Conservation (phyloP, 2,329 filamentous ascomycete species). For the Grosmannia serpens region DNA sequence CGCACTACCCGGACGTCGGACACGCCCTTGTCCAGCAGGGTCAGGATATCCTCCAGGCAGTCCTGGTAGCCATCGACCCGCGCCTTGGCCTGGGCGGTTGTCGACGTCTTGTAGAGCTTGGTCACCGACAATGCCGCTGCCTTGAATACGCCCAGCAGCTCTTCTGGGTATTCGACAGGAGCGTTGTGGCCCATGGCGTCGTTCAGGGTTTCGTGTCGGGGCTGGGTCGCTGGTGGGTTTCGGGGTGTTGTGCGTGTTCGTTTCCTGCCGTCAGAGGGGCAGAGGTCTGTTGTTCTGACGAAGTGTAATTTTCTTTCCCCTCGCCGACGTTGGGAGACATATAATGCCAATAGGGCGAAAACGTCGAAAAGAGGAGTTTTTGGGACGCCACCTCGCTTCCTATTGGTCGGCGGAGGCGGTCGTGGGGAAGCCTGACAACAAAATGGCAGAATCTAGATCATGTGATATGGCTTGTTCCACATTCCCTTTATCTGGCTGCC, state of each 20-base stretch:
- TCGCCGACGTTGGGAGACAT: background rate
- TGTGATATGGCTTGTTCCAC: background rate
- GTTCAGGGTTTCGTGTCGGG: background rate
- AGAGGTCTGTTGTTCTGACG: background rate
- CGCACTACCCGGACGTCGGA: conserved; percentile 60
- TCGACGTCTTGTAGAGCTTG: conserved; percentile 89
- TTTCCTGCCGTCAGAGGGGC: background rate
- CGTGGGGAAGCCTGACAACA: background rate
- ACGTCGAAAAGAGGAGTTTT: background rate
- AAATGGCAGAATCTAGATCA: background rate
- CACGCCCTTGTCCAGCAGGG: conserved; percentile 70
- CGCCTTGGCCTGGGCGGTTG: conserved; percentile 62
- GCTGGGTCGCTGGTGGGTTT: background rate
- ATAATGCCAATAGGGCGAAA: background rate
- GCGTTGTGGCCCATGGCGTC: background rate
- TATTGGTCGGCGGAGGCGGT: background rate
- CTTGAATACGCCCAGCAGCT: conserved; percentile 81
- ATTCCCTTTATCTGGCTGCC: background rate
- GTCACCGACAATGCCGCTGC: conserved; percentile 87
- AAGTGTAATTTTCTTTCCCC: background rate
- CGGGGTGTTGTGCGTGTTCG: background rate
- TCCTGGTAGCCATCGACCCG: conserved; percentile 83
- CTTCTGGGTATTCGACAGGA: conserved; percentile 30
- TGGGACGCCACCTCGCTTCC: background rate
- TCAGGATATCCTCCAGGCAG: conserved; percentile 79